Base-by-base conservation (phyloP, 768 basidiomycete genomes). In the Zangia roseola region DNA sequence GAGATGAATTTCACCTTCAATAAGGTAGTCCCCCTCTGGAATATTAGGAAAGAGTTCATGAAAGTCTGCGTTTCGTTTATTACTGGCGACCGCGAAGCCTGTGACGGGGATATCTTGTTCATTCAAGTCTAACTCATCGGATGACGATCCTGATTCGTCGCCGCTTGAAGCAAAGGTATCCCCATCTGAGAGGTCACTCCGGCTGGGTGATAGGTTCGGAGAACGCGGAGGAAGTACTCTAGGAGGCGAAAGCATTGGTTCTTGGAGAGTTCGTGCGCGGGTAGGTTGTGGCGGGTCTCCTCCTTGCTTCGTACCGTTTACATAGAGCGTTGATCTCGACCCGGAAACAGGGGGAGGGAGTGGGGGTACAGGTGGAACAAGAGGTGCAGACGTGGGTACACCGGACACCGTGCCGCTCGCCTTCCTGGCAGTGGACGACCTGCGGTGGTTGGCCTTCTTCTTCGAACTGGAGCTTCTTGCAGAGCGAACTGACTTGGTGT, bases 21-120 rank as follows among this genome's bases (percentile, higher is more conserved):
- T 98, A 40, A 98, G 79, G 72, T 97, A 97, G 69, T 98, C 97
- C 9, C 92, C 94, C 62, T 94, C 93, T 1, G 93, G 91, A 10
- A 98, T 84, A 25, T 64, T 82, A 17, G 85, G 82, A 69, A 99
- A 98, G 60, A 97, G 66, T 55, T 93, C 88, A 61, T 99, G 97
- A 66, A 99, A 99, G 62, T 98, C 95, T 3, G 87, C 83, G 61
- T 98, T 97, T 45, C 97, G 73, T 65, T 91, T 92, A 59, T 84
- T 91, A 67, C 92, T 97, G 9, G 95, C 97, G 19, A 98, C 94
- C 0, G 97, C 94, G 65, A 98, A 99, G 3, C 95, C 94, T 6
- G 92, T 95, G 5, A 97, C 91, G 2, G 94, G 87, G 13, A 92
- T 91, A 60, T 91, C 88, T 45, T 86, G 83, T 42, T 62, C 63